A percentile compares a stretch with the other conserved stretches of the same genome.
These are phyloP conservation scores for Austroboletus niveus DNA, from an alignment of 1,284 basidiomycete genomes.

Conservation along the genomic window DNA sequence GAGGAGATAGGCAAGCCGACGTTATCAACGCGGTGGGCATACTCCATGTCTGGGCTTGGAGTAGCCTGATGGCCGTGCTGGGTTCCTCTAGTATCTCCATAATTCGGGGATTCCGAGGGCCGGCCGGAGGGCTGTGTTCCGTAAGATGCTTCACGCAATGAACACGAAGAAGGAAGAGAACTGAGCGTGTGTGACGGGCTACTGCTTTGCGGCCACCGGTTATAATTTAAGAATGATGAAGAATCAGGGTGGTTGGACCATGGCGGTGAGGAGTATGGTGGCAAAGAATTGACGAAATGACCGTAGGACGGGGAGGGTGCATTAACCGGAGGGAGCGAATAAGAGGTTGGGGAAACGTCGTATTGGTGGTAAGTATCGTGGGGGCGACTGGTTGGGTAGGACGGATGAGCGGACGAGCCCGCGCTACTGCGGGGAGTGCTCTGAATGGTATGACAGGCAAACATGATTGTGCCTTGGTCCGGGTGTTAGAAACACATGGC, in stretches of 20 bases:
- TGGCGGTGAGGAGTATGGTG: slow-evolving; percentile 46
- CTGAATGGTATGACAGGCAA: slow-evolving; percentile 72
- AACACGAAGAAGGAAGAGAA: slow-evolving; percentile 29
- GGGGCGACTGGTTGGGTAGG: slow-evolving; percentile 25
- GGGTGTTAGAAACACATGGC: slow-evolving; percentile 34
- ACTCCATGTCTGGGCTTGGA: slow-evolving; percentile 38
- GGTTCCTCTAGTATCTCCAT: slow-evolving; percentile 27
- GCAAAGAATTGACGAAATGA: slow-evolving; percentile 23
- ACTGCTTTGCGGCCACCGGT: slow-evolving; percentile 38
- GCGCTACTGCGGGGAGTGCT: slow-evolving; percentile 19
- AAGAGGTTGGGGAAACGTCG: slow-evolving; percentile 27
- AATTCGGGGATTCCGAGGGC: slow-evolving; percentile 25
- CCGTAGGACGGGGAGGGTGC: slow-evolving; percentile 27
- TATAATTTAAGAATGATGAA: slow-evolving; percentile 34
- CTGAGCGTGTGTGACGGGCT: slow-evolving; percentile 36
- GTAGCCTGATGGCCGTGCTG: slow-evolving; percentile 38
- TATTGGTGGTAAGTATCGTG: slow-evolving; percentile 40
- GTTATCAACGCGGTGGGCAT: slow-evolving; percentile 28
- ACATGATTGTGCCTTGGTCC: slow-evolving; percentile 68
- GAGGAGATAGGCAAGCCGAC: slow-evolving; percentile 23
- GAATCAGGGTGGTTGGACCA: slow-evolving; percentile 48
- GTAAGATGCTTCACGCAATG: slow-evolving; percentile 31
- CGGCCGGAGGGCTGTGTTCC: slow-evolving; percentile 21
- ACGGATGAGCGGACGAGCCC: slow-evolving; percentile 22
- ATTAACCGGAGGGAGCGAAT: slow-evolving; percentile 34